A percentile compares a stretch with the other conserved stretches of the same genome.
phyloP scores from a whole-genome alignment of 2,329 filamentous ascomycete genomes.

The Dactylellina parvicollis region DNA sequence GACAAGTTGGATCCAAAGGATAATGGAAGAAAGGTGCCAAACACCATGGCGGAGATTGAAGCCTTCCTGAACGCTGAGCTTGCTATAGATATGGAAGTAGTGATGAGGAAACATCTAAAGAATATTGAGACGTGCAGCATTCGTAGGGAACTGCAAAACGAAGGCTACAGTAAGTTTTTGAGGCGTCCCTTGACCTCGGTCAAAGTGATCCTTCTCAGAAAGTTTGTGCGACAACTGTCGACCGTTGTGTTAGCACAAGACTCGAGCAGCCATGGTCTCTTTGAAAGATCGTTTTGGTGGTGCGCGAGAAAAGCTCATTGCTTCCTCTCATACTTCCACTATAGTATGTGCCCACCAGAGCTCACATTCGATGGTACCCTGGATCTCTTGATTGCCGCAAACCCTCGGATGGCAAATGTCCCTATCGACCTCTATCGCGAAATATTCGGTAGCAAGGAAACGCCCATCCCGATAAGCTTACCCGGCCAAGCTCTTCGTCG shows the following conservation, averaged over 20 bases:
- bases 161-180: constrained; percentile 15
- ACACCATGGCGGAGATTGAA: constrained; percentile 30
- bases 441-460: constrained; percentile 33
- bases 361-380: constrained; percentile 37
- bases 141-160: background rate
- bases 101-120: background rate
- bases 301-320: constrained; percentile 17
- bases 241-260: constrained; percentile 10
- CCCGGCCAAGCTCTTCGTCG: constrained; percentile 10
- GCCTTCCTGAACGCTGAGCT: constrained; percentile 14
- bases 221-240: background rate
- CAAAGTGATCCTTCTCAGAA: constrained; percentile 3
- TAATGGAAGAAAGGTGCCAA: constrained; percentile 24
- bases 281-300: constrained; percentile 28
- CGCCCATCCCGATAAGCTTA: background rate
- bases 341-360: constrained; percentile 25
- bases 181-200: constrained; percentile 10
- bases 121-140: background rate
- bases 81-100: background rate
- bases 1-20: constrained; percentile 33
- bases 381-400: constrained; percentile 23
- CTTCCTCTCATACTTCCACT: constrained; percentile 36
- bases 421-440: constrained; percentile 40
- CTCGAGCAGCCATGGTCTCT: background rate
- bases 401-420: constrained; percentile 33